Evolutionary conservation across 2,329 filamentous ascomycete species (phyloP).

Genomic region (Pseudogymnoascus sp.): DNA sequence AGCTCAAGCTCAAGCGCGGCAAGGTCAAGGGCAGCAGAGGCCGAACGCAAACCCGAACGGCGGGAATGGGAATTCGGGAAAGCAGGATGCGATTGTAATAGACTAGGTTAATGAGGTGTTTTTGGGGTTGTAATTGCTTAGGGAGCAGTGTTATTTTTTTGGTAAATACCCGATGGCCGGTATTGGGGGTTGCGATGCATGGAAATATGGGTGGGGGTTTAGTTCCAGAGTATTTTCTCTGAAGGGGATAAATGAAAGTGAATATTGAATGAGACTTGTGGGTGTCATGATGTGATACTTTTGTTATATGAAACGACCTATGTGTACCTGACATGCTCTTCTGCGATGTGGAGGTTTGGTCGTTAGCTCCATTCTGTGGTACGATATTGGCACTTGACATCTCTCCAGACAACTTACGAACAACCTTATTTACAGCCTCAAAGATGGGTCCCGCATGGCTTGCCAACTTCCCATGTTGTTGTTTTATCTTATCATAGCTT

Average conservation of each 20-base stretch:
- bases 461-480: background rate
- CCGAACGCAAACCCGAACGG: background rate
- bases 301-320: background rate
- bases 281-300: background rate
- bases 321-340: background rate
- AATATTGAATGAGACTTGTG: background rate
- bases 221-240: conserved; percentile 5
- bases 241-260: conserved; percentile 1
- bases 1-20: background rate
- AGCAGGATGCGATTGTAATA: conserved; percentile 7
- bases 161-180: conserved; percentile 7
- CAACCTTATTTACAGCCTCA: background rate
- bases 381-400: background rate
- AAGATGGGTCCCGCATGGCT: too few species aligned
- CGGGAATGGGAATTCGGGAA: background rate
- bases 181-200: conserved; percentile 4
- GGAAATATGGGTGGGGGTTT: conserved; percentile 6
- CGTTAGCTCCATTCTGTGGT: background rate
- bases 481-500: background rate
- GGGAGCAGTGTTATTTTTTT: background rate
- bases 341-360: background rate
- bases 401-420: background rate
- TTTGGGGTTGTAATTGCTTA: background rate
- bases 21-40: background rate
- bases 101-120: conserved; percentile 8